Evolutionary conservation across 2,329 filamentous ascomycete species (phyloP).

Genomic region (Xylaria sp.): DNA sequence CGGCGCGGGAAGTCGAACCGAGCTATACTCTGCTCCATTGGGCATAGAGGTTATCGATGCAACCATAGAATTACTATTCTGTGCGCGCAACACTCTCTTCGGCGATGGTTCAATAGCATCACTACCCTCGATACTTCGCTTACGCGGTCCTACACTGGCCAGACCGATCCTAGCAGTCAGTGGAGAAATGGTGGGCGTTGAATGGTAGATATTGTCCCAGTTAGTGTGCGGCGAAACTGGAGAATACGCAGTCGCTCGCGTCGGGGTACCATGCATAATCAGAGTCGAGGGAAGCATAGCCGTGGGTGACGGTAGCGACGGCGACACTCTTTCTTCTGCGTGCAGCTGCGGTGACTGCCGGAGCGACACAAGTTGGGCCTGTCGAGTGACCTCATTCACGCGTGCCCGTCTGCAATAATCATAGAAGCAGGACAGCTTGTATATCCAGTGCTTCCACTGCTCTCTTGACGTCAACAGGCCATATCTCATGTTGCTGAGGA

Average conservation of each 20-base stretch:
- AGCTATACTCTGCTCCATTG: slow-evolving; percentile 24
- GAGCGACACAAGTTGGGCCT: slow-evolving; percentile 30
- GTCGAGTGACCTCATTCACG: slow-evolving; percentile 32
- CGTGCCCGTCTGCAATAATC: slow-evolving; percentile 73
- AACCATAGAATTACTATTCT: slow-evolving; percentile 21
- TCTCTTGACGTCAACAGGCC: slow-evolving; percentile 79
- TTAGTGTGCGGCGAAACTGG: slow-evolving; percentile 34
- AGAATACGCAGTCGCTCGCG: slow-evolving; percentile 38
- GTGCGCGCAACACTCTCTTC: slow-evolving; percentile 42
- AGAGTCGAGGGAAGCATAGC: slow-evolving; percentile 29
- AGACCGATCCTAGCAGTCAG: slow-evolving; percentile 43
- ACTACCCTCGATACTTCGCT: slow-evolving; percentile 46
- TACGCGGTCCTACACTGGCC: slow-evolving; percentile 39
- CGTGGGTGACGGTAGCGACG: slow-evolving; percentile 49
- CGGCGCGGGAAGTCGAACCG: slow-evolving; percentile 59
- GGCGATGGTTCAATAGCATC: slow-evolving; percentile 50
- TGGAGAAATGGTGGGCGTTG: slow-evolving; percentile 42
- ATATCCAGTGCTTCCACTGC: slow-evolving; percentile 85
- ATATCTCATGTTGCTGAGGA: slow-evolving; percentile 97
- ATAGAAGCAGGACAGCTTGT: slow-evolving; percentile 74
- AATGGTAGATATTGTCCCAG: slow-evolving; percentile 38
- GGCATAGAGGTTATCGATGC: slow-evolving; percentile 23
- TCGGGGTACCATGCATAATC: slow-evolving; percentile 30
- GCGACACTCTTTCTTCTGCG: slow-evolving; percentile 36
- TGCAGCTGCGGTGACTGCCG: slow-evolving; percentile 39